Conservation (phyloP, 306 rosid species). For the Malus sieversii region DNA sequence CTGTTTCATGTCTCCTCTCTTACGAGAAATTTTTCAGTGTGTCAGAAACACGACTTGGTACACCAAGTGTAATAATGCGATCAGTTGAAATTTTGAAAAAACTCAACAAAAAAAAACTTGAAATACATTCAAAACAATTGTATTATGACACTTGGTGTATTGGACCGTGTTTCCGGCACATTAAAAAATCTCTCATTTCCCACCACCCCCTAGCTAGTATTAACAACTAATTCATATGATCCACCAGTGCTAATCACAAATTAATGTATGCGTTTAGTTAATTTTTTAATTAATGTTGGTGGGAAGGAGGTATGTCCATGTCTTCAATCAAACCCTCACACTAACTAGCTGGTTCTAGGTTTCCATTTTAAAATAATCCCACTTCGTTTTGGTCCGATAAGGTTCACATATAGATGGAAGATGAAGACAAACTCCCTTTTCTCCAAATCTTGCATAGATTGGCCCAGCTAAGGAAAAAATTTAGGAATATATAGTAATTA, state of each 20-base stretch:
- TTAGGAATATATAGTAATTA: background rate
- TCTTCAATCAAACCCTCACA: conserved; percentile 15
- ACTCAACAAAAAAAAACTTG: too few species aligned
- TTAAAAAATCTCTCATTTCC: conserved; percentile 16
- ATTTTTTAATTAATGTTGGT: conserved; percentile 23
- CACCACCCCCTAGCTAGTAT: conserved; percentile 23
- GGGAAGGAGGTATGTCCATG: conserved; percentile 17
- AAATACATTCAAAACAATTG: too few species aligned
- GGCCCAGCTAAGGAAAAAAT: background rate
- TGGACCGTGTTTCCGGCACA: too few species aligned
- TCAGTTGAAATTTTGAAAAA: too few species aligned
- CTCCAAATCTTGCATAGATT: conserved; percentile 38
- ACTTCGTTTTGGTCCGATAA: conserved; percentile 19
- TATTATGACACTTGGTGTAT: too few species aligned
- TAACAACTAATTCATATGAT: conserved; percentile 19
- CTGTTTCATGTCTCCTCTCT: background rate
- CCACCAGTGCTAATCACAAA: conserved; percentile 9
- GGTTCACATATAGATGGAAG: background rate
- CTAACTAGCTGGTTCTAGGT: background rate
- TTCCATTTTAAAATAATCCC: background rate
- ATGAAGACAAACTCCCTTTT: conserved; percentile 43
- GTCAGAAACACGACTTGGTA: too few species aligned
- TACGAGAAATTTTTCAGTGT: too few species aligned
- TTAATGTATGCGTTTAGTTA: background rate
- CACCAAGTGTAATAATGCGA: too few species aligned